These are phyloP conservation scores for Paragyromitra xinjiangensis DNA, from an alignment of 495 filamentous ascomycete species.

Conservation along the genomic window DNA sequence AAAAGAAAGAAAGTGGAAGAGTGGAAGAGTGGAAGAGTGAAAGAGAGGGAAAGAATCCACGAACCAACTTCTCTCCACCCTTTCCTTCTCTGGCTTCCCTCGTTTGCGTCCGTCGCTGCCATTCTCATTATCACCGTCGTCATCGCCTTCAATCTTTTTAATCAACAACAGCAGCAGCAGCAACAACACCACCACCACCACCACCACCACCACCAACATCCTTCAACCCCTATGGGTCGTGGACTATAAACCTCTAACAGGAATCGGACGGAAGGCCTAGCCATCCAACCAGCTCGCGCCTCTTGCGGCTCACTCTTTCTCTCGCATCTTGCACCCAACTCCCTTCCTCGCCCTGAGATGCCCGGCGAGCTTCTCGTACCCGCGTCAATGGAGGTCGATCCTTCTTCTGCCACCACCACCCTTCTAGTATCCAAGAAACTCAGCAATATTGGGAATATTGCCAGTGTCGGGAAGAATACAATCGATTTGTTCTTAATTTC, in stretches of 20 bases:
- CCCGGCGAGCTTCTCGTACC: conserved; percentile 70
- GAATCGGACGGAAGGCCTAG: conserved; percentile 37
- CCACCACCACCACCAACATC: conserved; percentile 5
- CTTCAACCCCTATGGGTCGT: conserved; percentile 31
- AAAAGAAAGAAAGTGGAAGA: neutral
- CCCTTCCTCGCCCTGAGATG: conserved; percentile 59
- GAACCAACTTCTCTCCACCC: conserved; percentile 5
- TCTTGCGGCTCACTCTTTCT: conserved; percentile 25
- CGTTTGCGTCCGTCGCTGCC: neutral
- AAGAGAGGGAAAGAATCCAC: no score
- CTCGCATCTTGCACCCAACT: conserved; percentile 23
- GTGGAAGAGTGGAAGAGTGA: no score
- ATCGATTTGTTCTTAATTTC: conserved; percentile 81
- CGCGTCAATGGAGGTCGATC: conserved; percentile 57
- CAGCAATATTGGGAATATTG: conserved; percentile 61
- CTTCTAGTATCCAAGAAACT: conserved; percentile 63
- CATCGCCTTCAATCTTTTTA: neutral
- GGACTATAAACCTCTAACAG: conserved; percentile 38
- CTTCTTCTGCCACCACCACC: conserved; percentile 53
- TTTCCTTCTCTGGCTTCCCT: neutral
- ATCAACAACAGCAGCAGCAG: neutral
- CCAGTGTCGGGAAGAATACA: conserved; percentile 47
- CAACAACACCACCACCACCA: neutral
- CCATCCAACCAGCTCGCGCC: conserved; percentile 25
- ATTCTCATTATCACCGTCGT: neutral